Conservation (phyloP, 2,329 filamentous ascomycete species). For the Fusarium oxysporum region DNA sequence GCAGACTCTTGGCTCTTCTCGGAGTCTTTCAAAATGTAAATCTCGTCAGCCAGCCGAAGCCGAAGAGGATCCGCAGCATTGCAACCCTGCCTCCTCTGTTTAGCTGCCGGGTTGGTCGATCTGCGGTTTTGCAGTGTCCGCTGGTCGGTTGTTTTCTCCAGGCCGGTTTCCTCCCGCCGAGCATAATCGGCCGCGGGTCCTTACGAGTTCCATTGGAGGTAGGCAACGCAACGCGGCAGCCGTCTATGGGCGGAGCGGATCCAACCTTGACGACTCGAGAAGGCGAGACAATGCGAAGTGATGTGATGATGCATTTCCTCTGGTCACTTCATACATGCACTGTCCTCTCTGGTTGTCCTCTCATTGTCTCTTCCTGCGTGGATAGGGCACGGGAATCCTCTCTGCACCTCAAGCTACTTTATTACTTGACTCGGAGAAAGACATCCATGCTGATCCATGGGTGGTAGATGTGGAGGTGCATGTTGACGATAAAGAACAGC, state of each 20-base stretch:
- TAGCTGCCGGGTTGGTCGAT: conserved; percentile 43
- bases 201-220: conserved; percentile 36
- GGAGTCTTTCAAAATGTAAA: conserved; percentile 37
- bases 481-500: not conserved
- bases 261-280: conserved; percentile 36
- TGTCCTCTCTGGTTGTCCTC: conserved; percentile 4
- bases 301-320: conserved; percentile 43
- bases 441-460: conserved; percentile 16
- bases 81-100: conserved; percentile 37
- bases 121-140: conserved; percentile 43
- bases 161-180: conserved; percentile 22
- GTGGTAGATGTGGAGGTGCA: conserved; percentile 18
- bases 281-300: conserved; percentile 43
- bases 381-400: conserved; percentile 35
- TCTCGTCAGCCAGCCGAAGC: conserved; percentile 38
- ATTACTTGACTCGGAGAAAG: conserved; percentile 29
- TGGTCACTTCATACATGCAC: conserved; percentile 33
- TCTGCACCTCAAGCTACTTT: conserved; percentile 28
- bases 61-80: conserved; percentile 38
- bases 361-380: conserved; percentile 29
- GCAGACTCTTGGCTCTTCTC: conserved; percentile 12
- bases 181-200: conserved; percentile 37
- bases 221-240: conserved; percentile 39
- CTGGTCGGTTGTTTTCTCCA: conserved; percentile 29
- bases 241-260: conserved; percentile 39